phyloP scores from a whole-genome alignment of 371 early-diverging fungal species.

The Mortierella sp. region DNA sequence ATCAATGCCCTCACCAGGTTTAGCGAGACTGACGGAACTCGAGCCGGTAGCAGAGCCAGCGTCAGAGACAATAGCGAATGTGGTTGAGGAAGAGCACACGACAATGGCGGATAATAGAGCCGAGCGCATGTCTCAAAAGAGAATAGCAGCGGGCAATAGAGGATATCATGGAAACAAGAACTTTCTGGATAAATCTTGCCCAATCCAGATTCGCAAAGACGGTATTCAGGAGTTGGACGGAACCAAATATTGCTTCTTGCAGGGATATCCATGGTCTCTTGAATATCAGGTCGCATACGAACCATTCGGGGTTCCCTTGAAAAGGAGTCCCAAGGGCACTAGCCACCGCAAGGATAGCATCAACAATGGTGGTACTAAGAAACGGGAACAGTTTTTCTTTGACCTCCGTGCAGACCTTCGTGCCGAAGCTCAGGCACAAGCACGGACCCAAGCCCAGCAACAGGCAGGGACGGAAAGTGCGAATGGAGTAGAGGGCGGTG shows the following conservation, averaged over 20 bases:
- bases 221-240: conserved; percentile 32
- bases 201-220: conserved; percentile 27
- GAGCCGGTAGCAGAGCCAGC: background rate
- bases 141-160: conserved; percentile 10
- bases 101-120: background rate
- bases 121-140: background rate
- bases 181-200: conserved; percentile 45
- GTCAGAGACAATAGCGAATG: background rate
- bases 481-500: background rate
- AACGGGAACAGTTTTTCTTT: conserved; percentile 12
- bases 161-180: conserved; percentile 36
- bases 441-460: background rate
- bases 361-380: background rate
- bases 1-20: background rate
- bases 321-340: background rate
- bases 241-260: conserved; percentile 26
- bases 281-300: conserved; percentile 29
- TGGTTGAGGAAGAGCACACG: background rate
- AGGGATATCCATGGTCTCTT: conserved; percentile 45
- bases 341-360: background rate
- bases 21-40: background rate
- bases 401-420: conserved; percentile 15
- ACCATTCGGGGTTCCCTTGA: background rate
- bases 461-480: background rate
- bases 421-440: background rate